Conservation (phyloP, 192 early-diverging fungal genomes). For the Gaertneriomyces sp. region DNA sequence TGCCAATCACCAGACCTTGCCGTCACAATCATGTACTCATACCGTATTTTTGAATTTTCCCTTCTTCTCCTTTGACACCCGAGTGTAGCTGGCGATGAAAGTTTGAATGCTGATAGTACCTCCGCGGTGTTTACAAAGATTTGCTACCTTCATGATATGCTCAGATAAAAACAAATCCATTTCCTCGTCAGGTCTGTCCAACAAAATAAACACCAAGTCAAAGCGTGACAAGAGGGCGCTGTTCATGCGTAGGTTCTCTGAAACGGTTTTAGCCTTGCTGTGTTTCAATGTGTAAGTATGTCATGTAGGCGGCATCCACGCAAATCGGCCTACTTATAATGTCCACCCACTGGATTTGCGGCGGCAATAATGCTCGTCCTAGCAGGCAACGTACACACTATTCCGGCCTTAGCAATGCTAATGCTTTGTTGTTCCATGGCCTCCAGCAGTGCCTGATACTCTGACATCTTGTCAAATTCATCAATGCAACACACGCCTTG, state of each 20-base stretch:
- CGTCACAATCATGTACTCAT: neutral
- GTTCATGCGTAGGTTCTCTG: conserved; percentile 78
- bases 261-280: conserved; percentile 58
- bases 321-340: conserved; percentile 61
- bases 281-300: neutral
- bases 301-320: conserved; percentile 1
- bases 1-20: neutral
- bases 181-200: conserved; percentile 73
- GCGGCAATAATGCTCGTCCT: conserved; percentile 78
- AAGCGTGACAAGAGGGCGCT: conserved; percentile 73
- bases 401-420: conserved; percentile 74
- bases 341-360: conserved; percentile 79
- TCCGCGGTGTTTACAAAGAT: neutral
- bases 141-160: conserved; percentile 68
- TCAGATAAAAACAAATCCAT: conserved; percentile 78
- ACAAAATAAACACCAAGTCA: conserved; percentile 77
- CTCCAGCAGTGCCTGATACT: conserved; percentile 74
- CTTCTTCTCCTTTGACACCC: conserved; percentile 13
- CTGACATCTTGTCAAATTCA: conserved; percentile 82
- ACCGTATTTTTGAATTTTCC: conserved; percentile 19
- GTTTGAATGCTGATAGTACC: neutral
- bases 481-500: conserved; percentile 84
- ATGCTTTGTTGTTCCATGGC: conserved; percentile 85
- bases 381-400: conserved; percentile 75
- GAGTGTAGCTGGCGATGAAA: conserved; percentile 32